Evolutionary conservation across 176 grass and related monocot species (phyloP).

Genomic region (Thinopyrum elongatum): DNA sequence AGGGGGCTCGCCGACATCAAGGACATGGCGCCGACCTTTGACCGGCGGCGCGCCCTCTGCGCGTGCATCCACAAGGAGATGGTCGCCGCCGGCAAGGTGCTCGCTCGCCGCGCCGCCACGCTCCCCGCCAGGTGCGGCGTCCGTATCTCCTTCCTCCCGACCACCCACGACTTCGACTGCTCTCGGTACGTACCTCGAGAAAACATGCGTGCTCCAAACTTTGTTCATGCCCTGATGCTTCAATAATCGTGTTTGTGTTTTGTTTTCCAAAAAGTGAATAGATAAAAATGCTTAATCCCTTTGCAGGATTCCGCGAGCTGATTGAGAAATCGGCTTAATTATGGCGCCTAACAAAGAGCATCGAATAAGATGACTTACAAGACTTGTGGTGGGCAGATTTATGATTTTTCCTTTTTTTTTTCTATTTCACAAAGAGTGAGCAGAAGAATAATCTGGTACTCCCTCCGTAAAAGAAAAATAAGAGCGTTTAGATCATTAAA

Average conservation of each 20-base stretch:
- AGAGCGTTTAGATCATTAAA: no score
- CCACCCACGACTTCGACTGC: neutral
- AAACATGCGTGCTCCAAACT: neutral
- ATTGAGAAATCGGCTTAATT: neutral
- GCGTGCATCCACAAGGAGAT: slow-evolving; percentile 10
- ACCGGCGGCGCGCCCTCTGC: neutral
- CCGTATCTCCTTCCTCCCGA: neutral
- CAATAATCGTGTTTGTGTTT: neutral
- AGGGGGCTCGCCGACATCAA: neutral
- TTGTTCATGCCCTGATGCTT: neutral
- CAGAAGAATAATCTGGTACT: neutral
- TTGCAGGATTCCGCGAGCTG: neutral
- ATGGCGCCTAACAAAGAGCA: neutral
- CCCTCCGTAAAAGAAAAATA: no score
- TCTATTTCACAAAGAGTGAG: neutral
- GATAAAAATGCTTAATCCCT: neutral
- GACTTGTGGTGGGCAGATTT: neutral
- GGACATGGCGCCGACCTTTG: neutral
- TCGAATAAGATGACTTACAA: neutral
- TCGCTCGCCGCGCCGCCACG: neutral
- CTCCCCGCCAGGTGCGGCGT: neutral
- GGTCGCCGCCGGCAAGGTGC: neutral
- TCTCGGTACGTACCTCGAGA: neutral
- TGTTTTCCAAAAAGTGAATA: neutral
- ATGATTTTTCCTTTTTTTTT: neutral